A percentile compares a stretch with the other conserved stretches of the same genome.
Conservation (phyloP, 1,284 basidiomycete species). For the Apiotrichum porosum region DNA sequence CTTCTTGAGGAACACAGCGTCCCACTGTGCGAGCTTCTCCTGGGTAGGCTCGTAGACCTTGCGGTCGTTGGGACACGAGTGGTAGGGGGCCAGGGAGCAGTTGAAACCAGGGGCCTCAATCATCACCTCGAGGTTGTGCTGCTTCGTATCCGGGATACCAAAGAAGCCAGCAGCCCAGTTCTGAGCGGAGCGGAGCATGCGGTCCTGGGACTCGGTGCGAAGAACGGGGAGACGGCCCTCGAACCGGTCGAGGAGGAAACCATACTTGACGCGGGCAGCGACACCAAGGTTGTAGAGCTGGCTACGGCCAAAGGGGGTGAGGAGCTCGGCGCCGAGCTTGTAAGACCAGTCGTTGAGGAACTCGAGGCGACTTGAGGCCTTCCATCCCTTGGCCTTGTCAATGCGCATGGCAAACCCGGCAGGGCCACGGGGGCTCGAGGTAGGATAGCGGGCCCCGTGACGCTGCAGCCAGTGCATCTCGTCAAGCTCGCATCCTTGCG, state of each 20-base stretch:
- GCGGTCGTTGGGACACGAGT: constrained; percentile 35
- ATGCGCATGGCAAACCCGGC: constrained; percentile 31
- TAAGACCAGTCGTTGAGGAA: constrained; percentile 53
- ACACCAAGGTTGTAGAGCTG: constrained; percentile 51
- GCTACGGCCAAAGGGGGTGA: constrained; percentile 52
- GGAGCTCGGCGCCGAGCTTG: constrained; percentile 51
- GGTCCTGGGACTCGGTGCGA: constrained; percentile 50
- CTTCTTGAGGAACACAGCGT: constrained; percentile 62
- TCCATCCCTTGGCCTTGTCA: constrained; percentile 26
- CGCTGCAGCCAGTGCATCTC: constrained; percentile 50
- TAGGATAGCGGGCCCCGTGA: constrained; percentile 50
- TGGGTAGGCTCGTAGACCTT: constrained; percentile 15
- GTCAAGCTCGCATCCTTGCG: constrained; percentile 46
- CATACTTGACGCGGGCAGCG: constrained; percentile 47
- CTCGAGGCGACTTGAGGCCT: constrained; percentile 41
- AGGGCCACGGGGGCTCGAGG: constrained; percentile 32
- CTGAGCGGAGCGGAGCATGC: constrained; percentile 51
- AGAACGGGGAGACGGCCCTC: constrained; percentile 48
- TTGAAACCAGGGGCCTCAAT: constrained; percentile 51
- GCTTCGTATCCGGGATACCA: constrained; percentile 48
- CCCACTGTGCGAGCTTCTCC: constrained; percentile 55
- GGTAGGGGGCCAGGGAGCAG: constrained; percentile 51
- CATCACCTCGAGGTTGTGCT: constrained; percentile 48
- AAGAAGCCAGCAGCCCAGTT: constrained; percentile 52
- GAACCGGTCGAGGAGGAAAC: constrained; percentile 47